Conservation (phyloP, 139 green algal genomes). For the Chloropicon primus region DNA sequence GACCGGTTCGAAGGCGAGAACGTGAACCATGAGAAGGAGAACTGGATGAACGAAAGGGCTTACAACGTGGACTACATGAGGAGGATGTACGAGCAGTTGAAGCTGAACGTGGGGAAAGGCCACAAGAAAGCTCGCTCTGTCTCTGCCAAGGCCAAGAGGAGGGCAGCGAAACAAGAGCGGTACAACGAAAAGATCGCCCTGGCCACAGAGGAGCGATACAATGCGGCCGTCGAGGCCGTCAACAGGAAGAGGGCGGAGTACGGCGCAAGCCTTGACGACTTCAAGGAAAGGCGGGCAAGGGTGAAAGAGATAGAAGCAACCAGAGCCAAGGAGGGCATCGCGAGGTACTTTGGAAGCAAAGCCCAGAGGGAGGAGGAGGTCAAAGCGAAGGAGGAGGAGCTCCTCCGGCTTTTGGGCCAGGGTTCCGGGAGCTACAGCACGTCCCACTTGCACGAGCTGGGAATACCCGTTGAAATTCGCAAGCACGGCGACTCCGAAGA, state of each 20-base stretch:
- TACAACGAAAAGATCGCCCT: neutral
- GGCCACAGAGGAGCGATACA: neutral
- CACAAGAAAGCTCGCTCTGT: neutral
- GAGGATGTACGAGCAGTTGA: neutral
- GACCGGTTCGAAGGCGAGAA: neutral
- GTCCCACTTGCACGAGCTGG: neutral
- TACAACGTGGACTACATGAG: neutral
- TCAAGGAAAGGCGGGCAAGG: neutral
- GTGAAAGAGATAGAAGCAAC: neutral
- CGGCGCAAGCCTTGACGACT: neutral
- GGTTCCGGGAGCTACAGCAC: neutral
- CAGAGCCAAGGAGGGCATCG: neutral
- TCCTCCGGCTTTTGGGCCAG: neutral
- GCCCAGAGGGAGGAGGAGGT: neutral
- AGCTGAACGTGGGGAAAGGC: neutral
- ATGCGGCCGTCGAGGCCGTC: neutral
- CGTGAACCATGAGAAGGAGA: neutral
- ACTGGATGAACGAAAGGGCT: neutral
- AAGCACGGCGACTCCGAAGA: neutral
- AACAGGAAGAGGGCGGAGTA: neutral
- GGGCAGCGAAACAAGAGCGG: neutral
- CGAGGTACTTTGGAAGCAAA: neutral
- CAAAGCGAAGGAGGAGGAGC: neutral
- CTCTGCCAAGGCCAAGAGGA: neutral
- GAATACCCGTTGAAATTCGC: neutral